Evolutionary conservation across 768 basidiomycete species (phyloP), one percentile per base, ranked within the genome.

Genomic region (Russula foetens): DNA sequence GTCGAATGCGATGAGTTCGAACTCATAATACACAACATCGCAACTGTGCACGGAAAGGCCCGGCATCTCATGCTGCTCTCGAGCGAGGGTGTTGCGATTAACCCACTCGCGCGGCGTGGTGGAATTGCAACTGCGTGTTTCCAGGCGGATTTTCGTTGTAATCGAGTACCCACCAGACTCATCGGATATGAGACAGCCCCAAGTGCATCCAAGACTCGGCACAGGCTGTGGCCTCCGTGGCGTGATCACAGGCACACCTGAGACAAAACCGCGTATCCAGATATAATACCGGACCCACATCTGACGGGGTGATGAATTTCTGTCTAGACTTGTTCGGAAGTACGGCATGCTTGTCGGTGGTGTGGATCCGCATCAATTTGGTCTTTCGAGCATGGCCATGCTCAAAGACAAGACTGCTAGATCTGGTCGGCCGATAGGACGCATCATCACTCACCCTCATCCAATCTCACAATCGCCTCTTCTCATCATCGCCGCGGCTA

Each of bases 301-400:
- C 24, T 5, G 14, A 24, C 15, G 8, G 6, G n/a, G n/a, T n/a
- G n/a, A 19, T 17, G 4, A 7, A 23, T 7, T 24, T n/a, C 31
- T 8, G 3, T 19, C 43, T 29, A 89, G 88, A 51, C 77, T 98
- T 31, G 95, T 98, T 7, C 97, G 98, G 74, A 99, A 99, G 73
- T 98, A 99, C 71, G 97, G 86, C 5, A 98, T 99, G 97, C 74
- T 98, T 46, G 92, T 98, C 14, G 96, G 96, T 15, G 96, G 97
- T 8, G 88, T 98, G 67, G 97, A 99, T 71, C 77, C 91, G 14
- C 96, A 98, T 76, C 84, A 96, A 26, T 88, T 97, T 67, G 94
- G 98, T 72, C 79, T 98, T n/a, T 94, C 90, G 29, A 90, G 90
- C 71, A 98, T 99, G 96, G 95, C 98, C 70, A 98, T 98, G 96